These are phyloP conservation scores for Cajanus cajan DNA, from an alignment of 306 rosid genomes.

Conservation along the genomic window DNA sequence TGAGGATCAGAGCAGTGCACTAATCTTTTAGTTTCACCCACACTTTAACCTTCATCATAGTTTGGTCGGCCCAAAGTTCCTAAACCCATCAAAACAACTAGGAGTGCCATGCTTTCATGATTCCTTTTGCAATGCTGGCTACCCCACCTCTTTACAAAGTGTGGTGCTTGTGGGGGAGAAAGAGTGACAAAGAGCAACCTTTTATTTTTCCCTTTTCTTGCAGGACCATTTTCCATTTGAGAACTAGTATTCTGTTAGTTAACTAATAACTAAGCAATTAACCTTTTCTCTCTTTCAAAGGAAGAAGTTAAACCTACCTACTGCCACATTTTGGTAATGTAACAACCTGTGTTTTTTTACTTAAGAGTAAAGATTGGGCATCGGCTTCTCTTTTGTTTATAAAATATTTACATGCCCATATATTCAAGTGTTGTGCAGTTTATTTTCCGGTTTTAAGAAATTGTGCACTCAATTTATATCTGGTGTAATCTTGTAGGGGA, in stretches of 20 bases:
- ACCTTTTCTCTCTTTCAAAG: conserved; percentile 10
- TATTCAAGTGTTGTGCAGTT: conserved; percentile 12
- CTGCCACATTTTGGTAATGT: conserved; percentile 38
- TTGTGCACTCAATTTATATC: conserved; percentile 18
- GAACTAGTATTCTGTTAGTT: conserved; percentile 4
- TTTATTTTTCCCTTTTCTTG: neutral
- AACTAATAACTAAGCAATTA: neutral
- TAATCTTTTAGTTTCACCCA: conserved; percentile 22
- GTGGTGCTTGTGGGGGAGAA: conserved; percentile 36
- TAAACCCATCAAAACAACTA: conserved; percentile 46
- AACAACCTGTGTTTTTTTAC: conserved; percentile 45
- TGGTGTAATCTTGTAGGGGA: conserved; percentile 27
- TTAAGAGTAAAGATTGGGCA: conserved; percentile 46
- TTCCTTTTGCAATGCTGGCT: conserved; percentile 50
- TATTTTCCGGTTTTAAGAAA: neutral
- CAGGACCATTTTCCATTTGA: conserved; percentile 18
- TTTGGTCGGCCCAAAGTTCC: conserved; percentile 54
- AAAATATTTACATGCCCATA: conserved; percentile 25
- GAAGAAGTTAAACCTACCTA: conserved; percentile 29
- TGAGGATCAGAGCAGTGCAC: conserved; percentile 34
- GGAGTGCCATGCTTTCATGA: conserved; percentile 76
- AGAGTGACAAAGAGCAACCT: conserved; percentile 21
- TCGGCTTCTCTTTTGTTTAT: conserved; percentile 23
- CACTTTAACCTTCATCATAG: conserved; percentile 46
- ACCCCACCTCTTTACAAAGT: conserved; percentile 41